A percentile compares a stretch with the other conserved stretches of the same genome.
Evolutionary conservation across 768 basidiomycete species (phyloP).

Genomic region (Russula earlei): DNA sequence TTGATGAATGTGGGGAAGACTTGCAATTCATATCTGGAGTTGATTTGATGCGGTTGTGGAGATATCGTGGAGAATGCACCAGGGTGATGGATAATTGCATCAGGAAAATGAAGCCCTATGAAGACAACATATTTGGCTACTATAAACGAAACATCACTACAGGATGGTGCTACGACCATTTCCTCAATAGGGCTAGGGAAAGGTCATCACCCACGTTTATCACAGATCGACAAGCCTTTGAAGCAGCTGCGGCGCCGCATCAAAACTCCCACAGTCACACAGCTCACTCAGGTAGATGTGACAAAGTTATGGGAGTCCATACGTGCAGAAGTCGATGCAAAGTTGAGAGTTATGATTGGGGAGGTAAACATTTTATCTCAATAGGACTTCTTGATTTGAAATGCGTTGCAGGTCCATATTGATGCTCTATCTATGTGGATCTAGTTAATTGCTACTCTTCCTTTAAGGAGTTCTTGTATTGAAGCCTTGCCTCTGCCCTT

Average conservation of each 20-base stretch:
- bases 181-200: neutral
- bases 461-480: too few species aligned
- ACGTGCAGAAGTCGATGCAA: too few species aligned
- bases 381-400: too few species aligned
- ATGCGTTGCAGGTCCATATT: too few species aligned
- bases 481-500: too few species aligned
- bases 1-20: neutral
- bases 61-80: neutral
- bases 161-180: slow-evolving; percentile 7
- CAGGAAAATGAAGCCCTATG: too few species aligned
- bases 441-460: neutral
- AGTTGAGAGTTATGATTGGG: too few species aligned
- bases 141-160: neutral
- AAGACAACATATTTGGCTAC: too few species aligned
- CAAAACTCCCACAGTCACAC: neutral
- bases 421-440: neutral
- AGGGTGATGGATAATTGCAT: neutral
- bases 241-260: neutral
- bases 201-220: neutral
- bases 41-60: neutral
- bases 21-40: neutral
- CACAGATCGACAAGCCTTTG: slow-evolving; percentile 2
- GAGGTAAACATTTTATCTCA: too few species aligned
- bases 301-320: too few species aligned
- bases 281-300: neutral